A percentile compares a stretch with the other conserved stretches of the same genome.
phyloP scores from a whole-genome alignment of 345 rosid genomes.

The Populus simonii region DNA sequence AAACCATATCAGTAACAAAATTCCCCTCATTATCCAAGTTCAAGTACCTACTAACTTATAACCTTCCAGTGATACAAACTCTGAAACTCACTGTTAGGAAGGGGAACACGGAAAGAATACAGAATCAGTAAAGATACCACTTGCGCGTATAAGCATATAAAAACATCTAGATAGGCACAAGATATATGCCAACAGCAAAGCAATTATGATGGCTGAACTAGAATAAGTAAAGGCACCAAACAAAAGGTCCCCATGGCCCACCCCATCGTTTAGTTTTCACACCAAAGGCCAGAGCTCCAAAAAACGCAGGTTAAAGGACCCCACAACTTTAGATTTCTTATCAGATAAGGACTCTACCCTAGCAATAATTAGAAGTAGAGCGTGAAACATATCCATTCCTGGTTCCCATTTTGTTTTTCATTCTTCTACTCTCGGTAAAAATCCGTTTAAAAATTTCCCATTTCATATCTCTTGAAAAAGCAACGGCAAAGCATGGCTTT shows the following conservation, averaged over 20 bases:
- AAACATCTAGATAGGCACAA: not conserved
- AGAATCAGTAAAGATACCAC: not conserved
- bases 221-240: not conserved
- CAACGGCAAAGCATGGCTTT: not conserved
- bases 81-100: not conserved
- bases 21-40: not conserved
- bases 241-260: slow-evolving; percentile 9
- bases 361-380: not conserved
- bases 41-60: not conserved
- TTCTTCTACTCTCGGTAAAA: not conserved
- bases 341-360: not conserved
- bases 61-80: not conserved
- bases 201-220: not conserved
- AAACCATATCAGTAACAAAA: not conserved
- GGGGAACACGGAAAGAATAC: not conserved
- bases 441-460: not conserved
- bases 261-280: not conserved
- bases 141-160: not conserved
- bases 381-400: not conserved
- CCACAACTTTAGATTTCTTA: slow-evolving; percentile 5
- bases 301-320: not conserved
- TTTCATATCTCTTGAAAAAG: not conserved
- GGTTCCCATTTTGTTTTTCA: not conserved
- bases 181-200: not conserved
- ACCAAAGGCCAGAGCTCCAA: not conserved